Base-by-base conservation (phyloP, 1,284 basidiomycete species). In the Rhizoctonia solani region DNA sequence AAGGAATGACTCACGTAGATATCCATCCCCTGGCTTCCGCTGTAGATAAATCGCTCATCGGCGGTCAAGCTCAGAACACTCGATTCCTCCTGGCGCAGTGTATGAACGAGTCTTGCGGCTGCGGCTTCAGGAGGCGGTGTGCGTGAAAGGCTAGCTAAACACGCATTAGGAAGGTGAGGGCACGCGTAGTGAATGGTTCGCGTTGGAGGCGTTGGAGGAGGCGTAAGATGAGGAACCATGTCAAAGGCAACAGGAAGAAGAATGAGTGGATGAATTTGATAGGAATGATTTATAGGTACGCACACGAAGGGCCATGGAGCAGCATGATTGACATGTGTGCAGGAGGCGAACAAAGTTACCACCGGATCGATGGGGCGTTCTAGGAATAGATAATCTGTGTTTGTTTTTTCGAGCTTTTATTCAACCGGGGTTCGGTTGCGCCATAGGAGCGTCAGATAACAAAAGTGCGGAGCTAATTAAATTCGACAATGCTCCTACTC, bases 61-160 rank as follows among this genome's bases (percentile, higher is more conserved):
- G 89, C 86, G 19, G 87, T 88, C 4, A 95, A 78, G 74, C 89
- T 87, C 41, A 95, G 80, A 1, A 94, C 87, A 11, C 89, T 91
- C 72, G 81, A 86, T 50, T 82, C 80, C 56, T 82, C 79, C 74
- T 90, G 85, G 68, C 85, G 82, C n/a, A 92, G 81, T 3, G 87
- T 85, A 74, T 92, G 90, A 19, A 56, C 56, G 21, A 71, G 58
- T 37, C 56, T 47, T 5, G 69, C 55, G 19, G 42, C 55, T 4
- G 55, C 55, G 19, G 55, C 16, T 44, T 59, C 55, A n/a, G 55
- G 55, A 11, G 55, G 55, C 29, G 55, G 55, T 6, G 41, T 59
- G 9, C 42, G 55, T 30, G 55, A 59, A 3, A 59, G 29, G 47
- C 42, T 59, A 8, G 55, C 55, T 59, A 59, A 47, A 21, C 55